Evolutionary conservation across 208 protist species (phyloP).

Genomic region (Wallacemonas sp.): DNA sequence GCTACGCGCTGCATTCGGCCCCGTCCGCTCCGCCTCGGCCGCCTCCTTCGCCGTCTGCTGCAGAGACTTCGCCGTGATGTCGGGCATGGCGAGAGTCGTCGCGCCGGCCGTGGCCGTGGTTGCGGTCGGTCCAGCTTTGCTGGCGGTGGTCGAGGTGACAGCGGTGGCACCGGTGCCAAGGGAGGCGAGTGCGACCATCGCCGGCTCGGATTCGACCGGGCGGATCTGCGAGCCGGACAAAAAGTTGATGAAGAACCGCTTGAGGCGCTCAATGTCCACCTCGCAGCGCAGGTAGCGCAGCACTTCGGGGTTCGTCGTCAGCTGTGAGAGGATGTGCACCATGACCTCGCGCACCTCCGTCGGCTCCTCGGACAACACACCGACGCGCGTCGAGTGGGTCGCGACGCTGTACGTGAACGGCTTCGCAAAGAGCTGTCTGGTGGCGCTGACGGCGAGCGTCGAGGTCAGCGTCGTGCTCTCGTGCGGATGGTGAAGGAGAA

Average conservation of each 20-base stretch:
- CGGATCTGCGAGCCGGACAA: conserved; percentile 31
- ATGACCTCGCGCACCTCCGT: conserved; percentile 68
- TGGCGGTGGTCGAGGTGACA: background rate
- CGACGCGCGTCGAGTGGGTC: conserved; percentile 51
- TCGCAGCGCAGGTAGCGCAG: conserved; percentile 59
- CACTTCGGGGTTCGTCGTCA: conserved; percentile 55
- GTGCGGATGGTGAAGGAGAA: conserved; percentile 46
- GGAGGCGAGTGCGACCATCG: conserved; percentile 7
- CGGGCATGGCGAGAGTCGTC: background rate
- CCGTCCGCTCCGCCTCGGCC: background rate
- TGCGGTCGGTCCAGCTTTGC: background rate
- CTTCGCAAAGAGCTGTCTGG: conserved; percentile 22
- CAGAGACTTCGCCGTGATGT: conserved; percentile 8
- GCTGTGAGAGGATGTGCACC: conserved; percentile 59
- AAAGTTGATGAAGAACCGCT: conserved; percentile 50
- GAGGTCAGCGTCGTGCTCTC: conserved; percentile 39
- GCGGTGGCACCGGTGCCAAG: no score
- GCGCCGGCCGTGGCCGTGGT: conserved; percentile 1
- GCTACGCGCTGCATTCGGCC: background rate
- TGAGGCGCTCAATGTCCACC: conserved; percentile 58
- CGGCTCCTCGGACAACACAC: conserved; percentile 52
- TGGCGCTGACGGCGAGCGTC: conserved; percentile 32
- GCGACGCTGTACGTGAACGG: conserved; percentile 48
- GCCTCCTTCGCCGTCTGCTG: conserved; percentile 1
- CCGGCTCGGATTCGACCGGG: conserved; percentile 3